Evolutionary conservation across 345 rosid genomes (phyloP), one percentile per base, ranked within the genome.

Genomic region (Cardiospermum halicacabum): DNA sequence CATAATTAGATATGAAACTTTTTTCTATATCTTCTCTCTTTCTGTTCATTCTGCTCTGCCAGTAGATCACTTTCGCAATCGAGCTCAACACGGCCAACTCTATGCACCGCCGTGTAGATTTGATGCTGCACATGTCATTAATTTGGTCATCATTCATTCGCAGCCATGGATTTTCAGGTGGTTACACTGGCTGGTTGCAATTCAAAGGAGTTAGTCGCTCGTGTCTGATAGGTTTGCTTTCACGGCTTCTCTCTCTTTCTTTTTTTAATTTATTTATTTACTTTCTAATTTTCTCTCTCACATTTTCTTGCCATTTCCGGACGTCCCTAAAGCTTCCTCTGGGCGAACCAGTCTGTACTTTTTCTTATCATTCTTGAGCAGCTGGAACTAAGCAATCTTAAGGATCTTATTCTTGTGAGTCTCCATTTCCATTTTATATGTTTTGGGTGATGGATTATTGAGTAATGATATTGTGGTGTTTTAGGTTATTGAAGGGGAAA

Each of bases 401-500:
- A 93, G 80, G 87, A 93, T 74, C 85, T 93, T 69, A 90, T 90
- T 68, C 96, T 93, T 66, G 97, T 93, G 68, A 55, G 85, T 72
- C 43, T 11, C 48, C 3, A 62, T 25, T 60, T 56, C 4, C 0
- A 13, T 28, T 45, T 0, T 13, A 2, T 11, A 24, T 1, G 18
- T 26, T 27, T 31, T 48, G 69, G 22, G 7, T 43, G 15, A 3
- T 65, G 30, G 58, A 55, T 24, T n/a, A n/a, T n/a, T n/a, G n/a
- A n/a, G n/a, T n/a, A n/a, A n/a, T n/a, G n/a, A n/a, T n/a, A n/a
- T 67, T 51, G 53, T 58, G 25, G 11, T 73, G 70, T 53, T 49
- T 53, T 60, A 93, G 98, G 98, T 93, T 65, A 97, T 94, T 67
- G 99, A 94, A 82, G 99, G 97, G 43, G 72, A 80, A 67, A 89